Evolutionary conservation across 208 protist genomes (phyloP).

Genomic region (Trypanosoma platydactyli): DNA sequence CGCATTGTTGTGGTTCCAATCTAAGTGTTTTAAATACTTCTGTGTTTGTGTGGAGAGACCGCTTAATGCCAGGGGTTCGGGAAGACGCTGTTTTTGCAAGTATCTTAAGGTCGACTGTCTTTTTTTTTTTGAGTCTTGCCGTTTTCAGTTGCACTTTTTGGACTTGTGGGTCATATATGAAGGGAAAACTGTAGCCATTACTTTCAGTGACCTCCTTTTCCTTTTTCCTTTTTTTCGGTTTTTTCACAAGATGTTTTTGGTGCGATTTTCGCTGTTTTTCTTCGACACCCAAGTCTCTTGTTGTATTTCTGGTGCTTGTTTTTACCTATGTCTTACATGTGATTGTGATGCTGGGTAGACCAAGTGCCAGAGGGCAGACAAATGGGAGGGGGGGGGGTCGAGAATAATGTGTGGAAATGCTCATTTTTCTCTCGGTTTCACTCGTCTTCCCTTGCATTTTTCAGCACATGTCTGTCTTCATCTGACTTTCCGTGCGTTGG

Average conservation of each 20-base stretch:
- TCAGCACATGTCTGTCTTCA: not conserved
- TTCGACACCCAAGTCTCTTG: not conserved
- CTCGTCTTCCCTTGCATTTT: constrained; percentile 11
- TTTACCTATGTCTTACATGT: too few relatives aligned
- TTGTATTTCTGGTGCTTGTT: not conserved
- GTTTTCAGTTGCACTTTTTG: too few relatives aligned
- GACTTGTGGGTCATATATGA: not conserved
- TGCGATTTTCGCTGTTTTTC: not conserved
- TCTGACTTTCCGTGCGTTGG: too few relatives aligned
- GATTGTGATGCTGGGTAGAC: too few relatives aligned
- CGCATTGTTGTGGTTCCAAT: too few relatives aligned
- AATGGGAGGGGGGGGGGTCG: too few relatives aligned
- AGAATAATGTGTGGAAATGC: too few relatives aligned
- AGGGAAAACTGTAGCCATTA: not conserved
- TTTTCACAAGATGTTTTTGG: not conserved
- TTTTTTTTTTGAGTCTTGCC: constrained; percentile 1
- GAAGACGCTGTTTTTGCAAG: too few relatives aligned
- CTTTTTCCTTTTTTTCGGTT: constrained; percentile 18
- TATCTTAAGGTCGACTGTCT: not conserved
- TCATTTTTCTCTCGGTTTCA: not conserved
- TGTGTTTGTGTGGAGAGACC: too few relatives aligned
- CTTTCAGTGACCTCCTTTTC: constrained; percentile 14
- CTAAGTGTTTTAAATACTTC: too few relatives aligned
- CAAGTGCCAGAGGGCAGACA: too few relatives aligned
- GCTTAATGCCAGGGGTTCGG: too few relatives aligned